phyloP scores from a whole-genome alignment of 805 yeast species.

The Barnettozyma vustinii region DNA sequence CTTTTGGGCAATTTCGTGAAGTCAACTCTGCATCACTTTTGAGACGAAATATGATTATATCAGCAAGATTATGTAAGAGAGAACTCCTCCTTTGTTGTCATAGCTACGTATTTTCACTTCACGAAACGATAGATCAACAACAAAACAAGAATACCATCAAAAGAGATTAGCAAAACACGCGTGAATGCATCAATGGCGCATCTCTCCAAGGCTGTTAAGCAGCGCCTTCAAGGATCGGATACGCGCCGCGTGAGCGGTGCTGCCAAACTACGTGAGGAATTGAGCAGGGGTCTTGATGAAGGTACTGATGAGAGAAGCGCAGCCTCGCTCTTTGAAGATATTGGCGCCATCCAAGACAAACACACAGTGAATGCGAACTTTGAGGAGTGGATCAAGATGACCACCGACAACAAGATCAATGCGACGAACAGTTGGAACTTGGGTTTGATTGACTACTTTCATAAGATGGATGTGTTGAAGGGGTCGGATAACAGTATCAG shows the following conservation, averaged over 20 bases:
- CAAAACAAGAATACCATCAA: background rate
- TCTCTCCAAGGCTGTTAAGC: constrained; percentile 24
- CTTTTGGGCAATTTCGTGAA: background rate
- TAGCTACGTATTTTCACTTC: background rate
- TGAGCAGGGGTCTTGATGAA: constrained; percentile 12
- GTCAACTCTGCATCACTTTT: background rate
- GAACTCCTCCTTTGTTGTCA: background rate
- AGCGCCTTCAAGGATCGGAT: constrained; percentile 20
- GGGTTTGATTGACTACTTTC: constrained; percentile 86
- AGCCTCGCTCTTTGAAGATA: background rate
- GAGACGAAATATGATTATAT: background rate
- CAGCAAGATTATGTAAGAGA: background rate
- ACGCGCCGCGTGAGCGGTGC: constrained; percentile 27
- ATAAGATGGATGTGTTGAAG: constrained; percentile 67
- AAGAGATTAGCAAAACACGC: background rate
- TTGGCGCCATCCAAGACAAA: constrained; percentile 24
- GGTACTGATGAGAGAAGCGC: background rate
- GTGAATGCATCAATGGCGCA: constrained; percentile 19
- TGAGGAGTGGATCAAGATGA: constrained; percentile 28
- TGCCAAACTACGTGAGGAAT: constrained; percentile 27
- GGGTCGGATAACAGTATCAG: constrained; percentile 76
- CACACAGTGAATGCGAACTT: constrained; percentile 39
- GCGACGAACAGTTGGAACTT: constrained; percentile 84
- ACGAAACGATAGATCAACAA: background rate
- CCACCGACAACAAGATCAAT: constrained; percentile 53